Conservation (phyloP, 495 filamentous ascomycete genomes). For the Melanomma pulvis-pyrius region DNA sequence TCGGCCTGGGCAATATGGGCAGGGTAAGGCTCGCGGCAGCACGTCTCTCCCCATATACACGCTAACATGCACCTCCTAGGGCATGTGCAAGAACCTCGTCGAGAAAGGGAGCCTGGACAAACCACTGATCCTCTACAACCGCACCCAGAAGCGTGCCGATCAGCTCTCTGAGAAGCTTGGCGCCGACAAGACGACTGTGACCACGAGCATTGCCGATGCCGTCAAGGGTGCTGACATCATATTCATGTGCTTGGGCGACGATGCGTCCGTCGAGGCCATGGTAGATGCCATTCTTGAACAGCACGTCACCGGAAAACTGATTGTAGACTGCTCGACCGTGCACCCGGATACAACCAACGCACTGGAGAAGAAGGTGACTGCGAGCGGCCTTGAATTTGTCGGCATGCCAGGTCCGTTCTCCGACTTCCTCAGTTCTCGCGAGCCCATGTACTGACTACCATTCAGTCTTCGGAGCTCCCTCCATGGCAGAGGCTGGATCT, state of each 20-base stretch:
- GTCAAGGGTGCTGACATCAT: conserved; percentile 72
- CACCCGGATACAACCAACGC: conserved; percentile 78
- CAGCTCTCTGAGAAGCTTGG: conserved; percentile 43
- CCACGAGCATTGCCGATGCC: conserved; percentile 64
- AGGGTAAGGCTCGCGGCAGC: conserved; percentile 56
- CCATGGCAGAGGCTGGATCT: conserved; percentile 73
- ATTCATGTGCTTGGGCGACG: conserved; percentile 82
- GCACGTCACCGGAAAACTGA: conserved; percentile 67
- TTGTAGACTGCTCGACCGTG: conserved; percentile 87
- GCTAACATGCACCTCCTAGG: conserved; percentile 53
- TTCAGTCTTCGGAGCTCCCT: conserved; percentile 76
- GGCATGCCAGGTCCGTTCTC: conserved; percentile 61
- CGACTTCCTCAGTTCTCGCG: not conserved
- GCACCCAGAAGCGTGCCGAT: conserved; percentile 50
- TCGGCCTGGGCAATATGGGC: conserved; percentile 91
- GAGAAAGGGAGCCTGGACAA: conserved; percentile 70
- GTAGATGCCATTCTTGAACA: conserved; percentile 50
- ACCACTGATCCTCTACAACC: conserved; percentile 79
- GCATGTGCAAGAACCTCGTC: conserved; percentile 83
- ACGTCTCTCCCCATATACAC: conserved; percentile 2
- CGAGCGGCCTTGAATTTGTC: conserved; percentile 70
- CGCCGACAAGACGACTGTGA: conserved; percentile 61
- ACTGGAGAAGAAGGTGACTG: conserved; percentile 57
- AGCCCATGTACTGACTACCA: conserved; percentile 4
- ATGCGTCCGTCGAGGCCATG: conserved; percentile 65